Evolutionary conservation across 2,329 filamentous ascomycete genomes (phyloP), one percentile per base, ranked within the genome.

Genomic region (Curvularia sp.): DNA sequence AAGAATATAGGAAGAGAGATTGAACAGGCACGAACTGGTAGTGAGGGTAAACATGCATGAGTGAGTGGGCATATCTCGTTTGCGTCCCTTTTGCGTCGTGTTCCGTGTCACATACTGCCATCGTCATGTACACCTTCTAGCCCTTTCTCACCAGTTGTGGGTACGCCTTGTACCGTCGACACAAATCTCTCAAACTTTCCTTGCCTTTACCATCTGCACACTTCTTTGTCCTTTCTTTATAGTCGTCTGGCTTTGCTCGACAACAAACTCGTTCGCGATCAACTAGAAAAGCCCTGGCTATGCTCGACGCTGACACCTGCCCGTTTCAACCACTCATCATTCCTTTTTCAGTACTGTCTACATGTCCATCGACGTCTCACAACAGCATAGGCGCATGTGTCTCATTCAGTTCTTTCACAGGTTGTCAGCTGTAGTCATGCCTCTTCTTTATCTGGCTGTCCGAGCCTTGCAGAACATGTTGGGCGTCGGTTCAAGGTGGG

Each of bases 401-500:
- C 18, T 30, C 36, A 8, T 38, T 18, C 13, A 9, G n/a, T 21
- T 43, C 15, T 10, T 43, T 18, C 46, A 25, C 18, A 19, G 5
- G 10, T 13, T 48, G 10, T 27, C 53, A 18, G 25, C 10, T 28
- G 7, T 46, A 5, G n/a, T 60, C 18, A 36, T 41, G 3, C 19
- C 21, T 12, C 19, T 42, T 23, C 21, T 57, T 9, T 7, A 8
- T 18, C 18, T 34, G 8, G 15, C 45, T 19, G 23, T 36, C 15
- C 32, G 39, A 41, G 39, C n/a, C 19, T 47, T 38, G 19, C 48
- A 45, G 39, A 47, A 23, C 6, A 54, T 54, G 57, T 57, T 45
- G 30, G 53, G 47, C 12, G 48, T 38, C 28, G n/a, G 23, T 18
- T 18, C 46, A 43, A 49, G 53, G 28, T 51, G 54, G 46, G 21